phyloP scores from a whole-genome alignment of 179 eudicot genomes.

The Vitellaria paradoxa region DNA sequence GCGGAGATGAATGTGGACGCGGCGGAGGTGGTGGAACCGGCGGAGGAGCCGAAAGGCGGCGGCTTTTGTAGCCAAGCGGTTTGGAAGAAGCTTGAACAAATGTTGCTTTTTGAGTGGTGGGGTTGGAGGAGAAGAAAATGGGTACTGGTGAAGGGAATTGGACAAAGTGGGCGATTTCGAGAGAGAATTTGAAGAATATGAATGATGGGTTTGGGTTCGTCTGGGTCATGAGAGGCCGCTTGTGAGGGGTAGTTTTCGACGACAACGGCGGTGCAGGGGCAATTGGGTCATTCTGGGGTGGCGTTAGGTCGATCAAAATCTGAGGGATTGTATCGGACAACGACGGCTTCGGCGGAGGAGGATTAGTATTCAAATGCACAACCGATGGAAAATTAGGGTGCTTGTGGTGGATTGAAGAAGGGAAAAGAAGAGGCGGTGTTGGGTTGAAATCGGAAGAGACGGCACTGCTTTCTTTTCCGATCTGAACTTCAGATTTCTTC shows the following conservation, averaged over 20 bases:
- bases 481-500: conserved; percentile 83
- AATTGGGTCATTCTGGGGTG: not conserved
- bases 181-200: conserved; percentile 21
- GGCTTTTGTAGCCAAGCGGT: conserved; percentile 8
- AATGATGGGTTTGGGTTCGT: conserved; percentile 22
- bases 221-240: conserved; percentile 19
- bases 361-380: not conserved
- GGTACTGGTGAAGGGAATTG: conserved; percentile 28
- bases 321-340: not conserved
- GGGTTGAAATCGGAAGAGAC: conserved; percentile 89
- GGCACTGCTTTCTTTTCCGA: conserved; percentile 87
- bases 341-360: not conserved
- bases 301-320: conserved; percentile 7
- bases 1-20: conserved; percentile 45
- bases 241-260: conserved; percentile 23
- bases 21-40: conserved; percentile 42
- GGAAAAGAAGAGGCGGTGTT: conserved; percentile 37
- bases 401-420: conserved; percentile 32
- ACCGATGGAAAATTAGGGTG: conserved; percentile 24
- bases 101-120: conserved; percentile 17
- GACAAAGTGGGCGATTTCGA: conserved; percentile 32
- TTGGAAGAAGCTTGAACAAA: conserved; percentile 11
- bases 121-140: conserved; percentile 16
- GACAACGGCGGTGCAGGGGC: not conserved
- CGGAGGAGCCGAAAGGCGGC: conserved; percentile 40